Evolutionary conservation across 1,284 basidiomycete genomes (phyloP).

Genomic region (Rhodotorula sp.): DNA sequence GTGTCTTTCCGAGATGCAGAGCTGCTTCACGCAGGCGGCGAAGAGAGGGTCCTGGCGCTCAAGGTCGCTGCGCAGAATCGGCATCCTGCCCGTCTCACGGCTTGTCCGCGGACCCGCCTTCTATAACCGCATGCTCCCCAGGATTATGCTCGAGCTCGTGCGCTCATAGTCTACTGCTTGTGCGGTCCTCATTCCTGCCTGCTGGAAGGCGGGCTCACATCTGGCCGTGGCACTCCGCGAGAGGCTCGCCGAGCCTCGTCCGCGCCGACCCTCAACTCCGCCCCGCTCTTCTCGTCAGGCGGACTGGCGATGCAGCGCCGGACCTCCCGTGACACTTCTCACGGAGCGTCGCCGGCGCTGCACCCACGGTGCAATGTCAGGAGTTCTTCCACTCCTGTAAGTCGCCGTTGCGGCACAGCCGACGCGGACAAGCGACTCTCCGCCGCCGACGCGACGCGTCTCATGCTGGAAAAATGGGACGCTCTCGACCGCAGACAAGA

Average conservation of each 20-base stretch:
- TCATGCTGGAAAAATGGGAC: conserved; percentile 28
- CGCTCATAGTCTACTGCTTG: too few relatives aligned
- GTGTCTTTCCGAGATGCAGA: too few relatives aligned
- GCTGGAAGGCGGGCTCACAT: too few relatives aligned
- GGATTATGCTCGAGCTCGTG: too few relatives aligned
- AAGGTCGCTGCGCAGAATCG: too few relatives aligned
- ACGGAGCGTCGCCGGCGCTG: not conserved
- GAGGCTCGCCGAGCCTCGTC: not conserved
- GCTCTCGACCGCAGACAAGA: conserved; percentile 5
- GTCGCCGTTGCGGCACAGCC: not conserved
- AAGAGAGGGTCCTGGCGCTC: too few relatives aligned
- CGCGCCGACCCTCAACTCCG: not conserved
- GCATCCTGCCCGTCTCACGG: not conserved
- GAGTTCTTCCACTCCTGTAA: not conserved
- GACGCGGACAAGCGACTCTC: not conserved
- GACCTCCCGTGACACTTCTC: not conserved
- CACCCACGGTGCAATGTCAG: too few relatives aligned
- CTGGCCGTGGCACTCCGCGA: too few relatives aligned
- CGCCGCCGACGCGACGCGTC: conserved; percentile 15
- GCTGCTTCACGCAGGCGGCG: too few relatives aligned
- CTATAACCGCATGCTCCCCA: too few relatives aligned
- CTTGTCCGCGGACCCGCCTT: not conserved
- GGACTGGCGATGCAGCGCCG: not conserved
- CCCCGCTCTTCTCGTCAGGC: not conserved
- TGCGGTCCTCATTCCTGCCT: too few relatives aligned